A percentile compares a stretch with the other conserved stretches of the same genome.
phyloP scores from a whole-genome alignment of 176 grass and related monocot species.

The Oryza meridionalis region DNA sequence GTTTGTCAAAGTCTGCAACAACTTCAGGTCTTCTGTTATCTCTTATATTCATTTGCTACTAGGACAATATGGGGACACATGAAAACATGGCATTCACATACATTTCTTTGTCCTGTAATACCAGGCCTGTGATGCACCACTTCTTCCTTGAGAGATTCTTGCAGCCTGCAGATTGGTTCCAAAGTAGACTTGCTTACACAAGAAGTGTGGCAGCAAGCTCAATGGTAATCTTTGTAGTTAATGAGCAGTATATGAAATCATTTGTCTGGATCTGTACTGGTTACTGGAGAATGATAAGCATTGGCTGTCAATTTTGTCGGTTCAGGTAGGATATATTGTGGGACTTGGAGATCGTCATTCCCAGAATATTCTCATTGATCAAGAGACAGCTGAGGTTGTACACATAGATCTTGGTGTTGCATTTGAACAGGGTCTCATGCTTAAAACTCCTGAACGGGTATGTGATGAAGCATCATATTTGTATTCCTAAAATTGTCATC shows the following conservation, averaged over 20 bases:
- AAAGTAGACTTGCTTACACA: constrained; percentile 82
- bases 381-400: constrained; percentile 91
- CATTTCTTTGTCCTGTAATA: constrained; percentile 35
- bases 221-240: constrained; percentile 60
- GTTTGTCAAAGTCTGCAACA: constrained; percentile 78
- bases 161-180: constrained; percentile 90
- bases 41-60: constrained; percentile 31
- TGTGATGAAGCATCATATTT: constrained; percentile 23
- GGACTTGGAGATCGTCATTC: constrained; percentile 96
- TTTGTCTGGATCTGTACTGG: constrained; percentile 34
- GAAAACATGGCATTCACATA: constrained; percentile 3
- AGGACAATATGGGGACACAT: constrained; percentile 13
- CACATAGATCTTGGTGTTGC: constrained; percentile 99
- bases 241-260: neutral
- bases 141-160: constrained; percentile 98
- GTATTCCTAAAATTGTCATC: constrained; percentile 5
- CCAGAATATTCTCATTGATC: constrained; percentile 97
- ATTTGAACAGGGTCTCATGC: constrained; percentile 96
- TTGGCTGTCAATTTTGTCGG: constrained; percentile 14
- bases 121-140: constrained; percentile 91
- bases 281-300: constrained; percentile 20
- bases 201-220: constrained; percentile 83
- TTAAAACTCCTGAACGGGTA: constrained; percentile 92
- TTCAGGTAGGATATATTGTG: constrained; percentile 95
- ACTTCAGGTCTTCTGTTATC: constrained; percentile 71